Evolutionary conservation across 306 rosid genomes (phyloP).

Genomic region (Sindora glabra): DNA sequence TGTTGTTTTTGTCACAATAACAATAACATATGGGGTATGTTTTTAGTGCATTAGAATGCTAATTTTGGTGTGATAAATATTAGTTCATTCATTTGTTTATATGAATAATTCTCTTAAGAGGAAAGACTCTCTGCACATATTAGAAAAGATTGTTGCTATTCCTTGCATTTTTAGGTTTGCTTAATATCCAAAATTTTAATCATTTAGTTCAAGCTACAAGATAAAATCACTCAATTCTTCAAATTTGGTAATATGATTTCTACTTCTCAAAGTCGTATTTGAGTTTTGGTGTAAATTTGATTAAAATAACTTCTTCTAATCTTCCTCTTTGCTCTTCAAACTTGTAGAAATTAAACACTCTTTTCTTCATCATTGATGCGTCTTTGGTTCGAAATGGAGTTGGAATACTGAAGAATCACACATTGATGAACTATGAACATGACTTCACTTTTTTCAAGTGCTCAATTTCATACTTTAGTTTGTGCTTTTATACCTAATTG

Average conservation of each 20-base stretch:
- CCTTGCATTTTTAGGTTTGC: conserved; percentile 2
- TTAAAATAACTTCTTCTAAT: background rate
- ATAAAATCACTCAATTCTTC: too few relatives aligned
- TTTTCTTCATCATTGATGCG: background rate
- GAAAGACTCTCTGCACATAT: background rate
- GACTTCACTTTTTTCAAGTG: background rate
- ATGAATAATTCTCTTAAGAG: conserved; percentile 29
- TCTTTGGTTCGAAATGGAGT: background rate
- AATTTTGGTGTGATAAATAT: conserved; percentile 31
- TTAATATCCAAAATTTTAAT: too few relatives aligned
- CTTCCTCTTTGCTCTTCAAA: background rate
- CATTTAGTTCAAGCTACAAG: too few relatives aligned
- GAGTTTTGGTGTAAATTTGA: background rate
- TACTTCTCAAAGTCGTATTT: background rate
- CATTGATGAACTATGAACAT: background rate
- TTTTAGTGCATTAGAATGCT: conserved; percentile 28
- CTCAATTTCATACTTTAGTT: background rate
- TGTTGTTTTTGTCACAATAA: conserved; percentile 9
- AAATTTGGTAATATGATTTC: background rate
- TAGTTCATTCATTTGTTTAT: conserved; percentile 34
- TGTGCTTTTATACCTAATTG: background rate
- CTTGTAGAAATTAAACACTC: background rate
- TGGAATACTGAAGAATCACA: background rate
- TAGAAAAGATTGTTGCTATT: background rate
- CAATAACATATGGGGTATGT: conserved; percentile 19